A percentile compares a stretch with the other conserved stretches of the same genome.
phyloP scores from a whole-genome alignment of 805 yeast species.

The Candida chilensis region DNA sequence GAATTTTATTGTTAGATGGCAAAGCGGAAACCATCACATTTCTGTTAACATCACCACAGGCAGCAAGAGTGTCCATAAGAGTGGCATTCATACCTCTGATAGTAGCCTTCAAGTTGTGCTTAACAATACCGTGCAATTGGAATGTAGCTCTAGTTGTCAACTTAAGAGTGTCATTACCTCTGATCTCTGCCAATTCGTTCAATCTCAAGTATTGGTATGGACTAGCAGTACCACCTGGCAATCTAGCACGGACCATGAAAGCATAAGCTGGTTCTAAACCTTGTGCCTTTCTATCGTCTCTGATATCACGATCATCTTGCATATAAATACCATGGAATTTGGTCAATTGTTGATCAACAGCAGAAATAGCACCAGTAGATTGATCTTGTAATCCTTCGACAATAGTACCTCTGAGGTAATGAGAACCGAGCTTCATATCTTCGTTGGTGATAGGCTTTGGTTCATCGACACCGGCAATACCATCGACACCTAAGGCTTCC shows the following conservation, averaged over 20 bases:
- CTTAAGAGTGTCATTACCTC: constrained; percentile 91
- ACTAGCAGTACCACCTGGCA: constrained; percentile 87
- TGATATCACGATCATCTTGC: constrained; percentile 96
- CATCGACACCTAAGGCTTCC: constrained; percentile 84
- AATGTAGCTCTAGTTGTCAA: constrained; percentile 95
- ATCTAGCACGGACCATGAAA: constrained; percentile 94
- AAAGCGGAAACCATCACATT: constrained; percentile 90
- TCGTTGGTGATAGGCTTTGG: constrained; percentile 93
- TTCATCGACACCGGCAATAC: constrained; percentile 74
- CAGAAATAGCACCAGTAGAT: constrained; percentile 85
- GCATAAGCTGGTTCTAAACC: constrained; percentile 94
- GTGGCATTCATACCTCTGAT: constrained; percentile 89
- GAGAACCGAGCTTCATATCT: constrained; percentile 84
- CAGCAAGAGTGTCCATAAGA: constrained; percentile 90
- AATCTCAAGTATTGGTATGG: constrained; percentile 85
- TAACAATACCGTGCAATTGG: constrained; percentile 92
- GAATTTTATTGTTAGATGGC: constrained; percentile 78
- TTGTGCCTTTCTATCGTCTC: constrained; percentile 86
- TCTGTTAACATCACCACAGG: constrained; percentile 98
- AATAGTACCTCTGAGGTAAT: constrained; percentile 88
- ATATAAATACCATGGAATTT: constrained; percentile 97
- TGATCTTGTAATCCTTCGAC: constrained; percentile 75
- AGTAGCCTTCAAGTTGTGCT: constrained; percentile 80
- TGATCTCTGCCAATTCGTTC: constrained; percentile 69
- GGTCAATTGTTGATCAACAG: constrained; percentile 87